Evolutionary conservation across 352 stramenopile genomes (phyloP).

Genomic region (Achlya hypogyna): DNA sequence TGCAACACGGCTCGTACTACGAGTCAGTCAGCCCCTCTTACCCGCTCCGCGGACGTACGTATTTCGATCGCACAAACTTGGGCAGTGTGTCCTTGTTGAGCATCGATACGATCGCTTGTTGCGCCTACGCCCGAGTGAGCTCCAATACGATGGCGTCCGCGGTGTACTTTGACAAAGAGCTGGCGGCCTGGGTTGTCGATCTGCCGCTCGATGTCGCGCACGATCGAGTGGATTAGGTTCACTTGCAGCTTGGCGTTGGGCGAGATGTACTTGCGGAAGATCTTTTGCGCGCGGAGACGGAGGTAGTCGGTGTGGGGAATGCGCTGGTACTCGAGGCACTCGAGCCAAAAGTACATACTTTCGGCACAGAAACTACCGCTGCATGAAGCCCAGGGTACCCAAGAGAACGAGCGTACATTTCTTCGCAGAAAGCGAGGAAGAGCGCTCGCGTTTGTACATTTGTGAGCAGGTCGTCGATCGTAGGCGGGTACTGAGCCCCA

Average conservation of each 20-base stretch:
- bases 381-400: background rate
- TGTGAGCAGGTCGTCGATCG: slow-evolving; percentile 47
- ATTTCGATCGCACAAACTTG: slow-evolving; percentile 63
- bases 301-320: slow-evolving; percentile 66
- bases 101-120: slow-evolving; percentile 67
- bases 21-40: background rate
- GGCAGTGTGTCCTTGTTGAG: slow-evolving; percentile 61
- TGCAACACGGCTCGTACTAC: slow-evolving; percentile 8
- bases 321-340: slow-evolving; percentile 75
- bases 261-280: slow-evolving; percentile 71
- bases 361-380: slow-evolving; percentile 54
- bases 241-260: slow-evolving; percentile 55
- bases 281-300: slow-evolving; percentile 67
- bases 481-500: slow-evolving; percentile 4
- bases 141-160: background rate
- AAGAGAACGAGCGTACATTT: slow-evolving; percentile 40
- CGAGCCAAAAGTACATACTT: slow-evolving; percentile 78
- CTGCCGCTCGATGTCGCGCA: slow-evolving; percentile 44
- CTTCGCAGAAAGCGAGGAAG: slow-evolving; percentile 64
- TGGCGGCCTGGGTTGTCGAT: slow-evolving; percentile 48
- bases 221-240: slow-evolving; percentile 47
- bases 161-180: slow-evolving; percentile 33
- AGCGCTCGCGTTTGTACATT: slow-evolving; percentile 49
- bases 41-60: slow-evolving; percentile 27
- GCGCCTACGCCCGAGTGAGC: slow-evolving; percentile 23